phyloP scores from a whole-genome alignment of 305 asterid genomes.

The Withania somnifera region DNA sequence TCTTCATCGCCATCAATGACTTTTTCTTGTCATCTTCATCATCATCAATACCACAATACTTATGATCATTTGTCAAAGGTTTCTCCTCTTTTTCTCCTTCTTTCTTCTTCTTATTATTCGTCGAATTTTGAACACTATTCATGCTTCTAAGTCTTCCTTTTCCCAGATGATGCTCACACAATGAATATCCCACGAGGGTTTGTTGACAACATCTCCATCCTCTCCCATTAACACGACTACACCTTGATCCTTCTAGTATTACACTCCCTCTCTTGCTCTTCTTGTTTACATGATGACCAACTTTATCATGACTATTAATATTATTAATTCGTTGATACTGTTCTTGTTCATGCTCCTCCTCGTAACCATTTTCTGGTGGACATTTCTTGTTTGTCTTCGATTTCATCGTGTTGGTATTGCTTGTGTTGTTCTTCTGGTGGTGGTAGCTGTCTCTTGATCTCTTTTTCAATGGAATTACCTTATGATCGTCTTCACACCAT shows the following conservation, averaged over 20 bases:
- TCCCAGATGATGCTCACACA: constrained; percentile 73
- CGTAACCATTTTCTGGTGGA: constrained; percentile 8
- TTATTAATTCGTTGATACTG: background rate
- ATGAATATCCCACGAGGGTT: constrained; percentile 60
- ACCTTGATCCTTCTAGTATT: constrained; percentile 63
- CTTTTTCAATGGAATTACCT: constrained; percentile 46
- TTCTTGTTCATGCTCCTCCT: background rate
- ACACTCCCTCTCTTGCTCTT: constrained; percentile 44
- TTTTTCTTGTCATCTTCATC: background rate
- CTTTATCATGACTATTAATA: background rate
- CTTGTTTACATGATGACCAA: background rate
- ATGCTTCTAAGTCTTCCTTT: constrained; percentile 53
- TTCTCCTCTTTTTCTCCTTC: background rate
- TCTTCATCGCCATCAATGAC: constrained; percentile 2
- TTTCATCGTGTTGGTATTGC: constrained; percentile 19
- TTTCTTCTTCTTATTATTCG: background rate
- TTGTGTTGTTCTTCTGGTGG: background rate
- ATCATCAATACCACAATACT: background rate
- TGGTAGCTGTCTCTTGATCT: constrained; percentile 21
- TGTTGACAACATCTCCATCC: constrained; percentile 78
- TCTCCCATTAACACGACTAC: constrained; percentile 77
- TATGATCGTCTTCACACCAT: constrained; percentile 23
- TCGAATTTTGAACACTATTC: constrained; percentile 15
- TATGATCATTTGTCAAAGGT: background rate
- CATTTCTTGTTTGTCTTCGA: constrained; percentile 55